Evolutionary conservation across 768 basidiomycete species (phyloP).

Genomic region (Russula virescens): DNA sequence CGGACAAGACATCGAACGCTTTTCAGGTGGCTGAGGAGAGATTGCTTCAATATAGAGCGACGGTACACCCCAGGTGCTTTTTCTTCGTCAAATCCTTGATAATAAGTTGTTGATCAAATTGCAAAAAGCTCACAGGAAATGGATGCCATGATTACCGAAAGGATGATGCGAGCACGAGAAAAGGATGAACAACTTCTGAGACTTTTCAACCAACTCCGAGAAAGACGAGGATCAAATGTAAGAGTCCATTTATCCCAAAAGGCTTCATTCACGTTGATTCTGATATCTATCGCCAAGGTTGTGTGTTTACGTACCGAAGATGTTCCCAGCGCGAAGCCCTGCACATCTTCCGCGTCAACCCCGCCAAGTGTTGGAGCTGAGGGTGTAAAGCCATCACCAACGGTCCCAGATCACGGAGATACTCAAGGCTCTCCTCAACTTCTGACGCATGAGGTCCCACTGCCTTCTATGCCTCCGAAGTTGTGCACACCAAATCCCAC

Average conservation of each 20-base stretch:
- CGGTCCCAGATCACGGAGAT: neutral
- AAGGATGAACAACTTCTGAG: neutral
- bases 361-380: neutral
- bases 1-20: neutral
- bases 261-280: neutral
- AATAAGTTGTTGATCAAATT: neutral
- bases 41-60: neutral
- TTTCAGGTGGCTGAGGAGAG: neutral
- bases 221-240: neutral
- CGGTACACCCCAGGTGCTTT: neutral
- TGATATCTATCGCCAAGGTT: neutral
- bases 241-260: neutral
- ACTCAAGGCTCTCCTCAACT: neutral
- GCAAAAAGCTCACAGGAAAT: neutral
- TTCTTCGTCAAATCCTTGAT: no score
- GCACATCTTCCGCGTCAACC: neutral
- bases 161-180: neutral
- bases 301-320: neutral
- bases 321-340: neutral
- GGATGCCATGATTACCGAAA: neutral
- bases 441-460: neutral
- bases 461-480: neutral
- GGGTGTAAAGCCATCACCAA: neutral
- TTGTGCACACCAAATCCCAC: neutral
- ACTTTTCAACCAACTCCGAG: constrained; percentile 1